Base-by-base conservation (phyloP, 805 yeast genomes). In the Candida silvicultrix region DNA sequence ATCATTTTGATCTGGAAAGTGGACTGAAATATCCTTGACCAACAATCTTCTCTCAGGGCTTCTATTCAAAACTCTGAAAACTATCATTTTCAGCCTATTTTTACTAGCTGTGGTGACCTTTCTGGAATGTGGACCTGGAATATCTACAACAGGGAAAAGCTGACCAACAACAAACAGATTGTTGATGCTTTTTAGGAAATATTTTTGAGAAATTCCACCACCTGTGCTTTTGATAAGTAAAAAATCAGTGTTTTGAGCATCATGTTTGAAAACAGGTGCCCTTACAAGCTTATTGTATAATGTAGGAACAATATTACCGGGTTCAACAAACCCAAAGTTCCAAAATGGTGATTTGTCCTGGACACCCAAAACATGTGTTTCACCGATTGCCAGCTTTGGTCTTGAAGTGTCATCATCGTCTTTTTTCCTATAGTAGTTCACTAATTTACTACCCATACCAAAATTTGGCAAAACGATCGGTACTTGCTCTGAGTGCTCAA, bases 41-140 rank as follows among this genome's bases (percentile, higher is more conserved):
- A 87, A 74, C 38, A 94, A 72, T 34, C 98, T 73, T 36, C 85
- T 81, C 34, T 80, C 77, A 3, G 85, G 85, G 40, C 77, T 81
- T 49, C 81, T 79, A 63, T 89, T 88, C 65, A 94, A 70, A 0
- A 89, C 86, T 44, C 98, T 77, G 58, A 79, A 92, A 2, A 89
- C 98, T 55, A 94, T 82, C 97, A 94, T 90, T 64, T 87, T 89
- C 53, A 94, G 69, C 50, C 99, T 74, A 59, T 89, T 90, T 57
- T 92, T 90, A 38, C 89, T 81, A 21, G 95, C 90, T 3, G 96
- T 84, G 1, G 98, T 90, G 20, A 90, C 97, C 57, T 89, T 89
- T 64, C 99, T 78, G 1, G 97, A 89, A 62, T 94, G 97, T 2
- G 99, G 99, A 1, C 98, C 97, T 0, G 99, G 99, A 31, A 94